Evolutionary conservation across 352 stramenopile genomes (phyloP).

Genomic region (Pythium coloratum): DNA sequence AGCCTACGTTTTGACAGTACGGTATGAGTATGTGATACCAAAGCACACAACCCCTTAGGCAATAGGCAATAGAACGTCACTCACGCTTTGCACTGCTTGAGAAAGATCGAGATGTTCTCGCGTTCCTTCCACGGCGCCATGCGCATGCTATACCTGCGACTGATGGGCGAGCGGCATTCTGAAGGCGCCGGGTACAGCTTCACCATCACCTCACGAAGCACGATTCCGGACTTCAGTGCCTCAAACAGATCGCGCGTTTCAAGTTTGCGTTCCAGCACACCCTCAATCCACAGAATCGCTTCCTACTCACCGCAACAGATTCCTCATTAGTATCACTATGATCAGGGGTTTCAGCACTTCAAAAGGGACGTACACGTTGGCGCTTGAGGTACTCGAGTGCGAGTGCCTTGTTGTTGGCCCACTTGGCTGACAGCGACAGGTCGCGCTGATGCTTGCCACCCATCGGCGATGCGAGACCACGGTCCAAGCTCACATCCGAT

Average conservation of each 20-base stretch:
- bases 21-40: too few species aligned
- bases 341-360: too few species aligned
- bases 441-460: slow-evolving; percentile 65
- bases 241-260: slow-evolving; percentile 59
- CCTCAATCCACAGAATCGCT: slow-evolving; percentile 72
- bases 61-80: slow-evolving; percentile 8
- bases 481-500: slow-evolving; percentile 13
- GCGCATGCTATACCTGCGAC: slow-evolving; percentile 59
- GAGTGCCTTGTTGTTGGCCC: slow-evolving; percentile 70
- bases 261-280: slow-evolving; percentile 58
- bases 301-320: slow-evolving; percentile 34
- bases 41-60: too few species aligned
- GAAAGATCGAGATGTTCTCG: slow-evolving; percentile 83
- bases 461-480: slow-evolving; percentile 50
- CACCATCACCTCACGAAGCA: slow-evolving; percentile 71
- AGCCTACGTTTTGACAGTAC: slow-evolving; percentile 33
- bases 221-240: slow-evolving; percentile 68
- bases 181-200: slow-evolving; percentile 55
- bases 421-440: slow-evolving; percentile 74
- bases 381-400: slow-evolving; percentile 74
- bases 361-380: slow-evolving; percentile 42
- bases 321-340: too few species aligned
- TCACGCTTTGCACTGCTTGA: slow-evolving; percentile 81
- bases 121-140: slow-evolving; percentile 86
- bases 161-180: slow-evolving; percentile 67